A percentile compares a stretch with the other conserved stretches of the same genome.
Conservation (phyloP, 805 yeast species). For the Millerozyma miso region DNA sequence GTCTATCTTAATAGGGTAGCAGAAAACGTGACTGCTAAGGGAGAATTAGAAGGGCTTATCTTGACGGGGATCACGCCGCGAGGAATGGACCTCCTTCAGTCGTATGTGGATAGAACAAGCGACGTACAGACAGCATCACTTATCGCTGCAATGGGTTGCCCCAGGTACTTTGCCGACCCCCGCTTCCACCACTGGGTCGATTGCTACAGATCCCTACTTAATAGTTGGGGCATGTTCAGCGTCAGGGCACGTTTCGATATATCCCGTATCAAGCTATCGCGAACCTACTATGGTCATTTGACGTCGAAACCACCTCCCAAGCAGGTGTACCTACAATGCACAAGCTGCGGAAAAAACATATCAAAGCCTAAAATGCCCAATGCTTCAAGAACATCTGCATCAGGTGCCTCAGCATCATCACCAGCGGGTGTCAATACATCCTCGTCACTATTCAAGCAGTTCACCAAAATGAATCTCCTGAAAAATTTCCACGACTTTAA, state of each 20-base stretch:
- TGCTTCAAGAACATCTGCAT: constrained; percentile 6
- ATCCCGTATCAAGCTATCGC: constrained; percentile 60
- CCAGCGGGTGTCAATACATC: constrained; percentile 12
- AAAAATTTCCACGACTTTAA: constrained; percentile 19
- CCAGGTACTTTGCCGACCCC: constrained; percentile 71
- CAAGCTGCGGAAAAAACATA: constrained; percentile 73
- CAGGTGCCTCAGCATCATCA: neutral
- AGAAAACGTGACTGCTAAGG: constrained; percentile 64
- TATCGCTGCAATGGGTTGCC: constrained; percentile 75
- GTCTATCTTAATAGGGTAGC: constrained; percentile 68
- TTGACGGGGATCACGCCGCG: constrained; percentile 88
- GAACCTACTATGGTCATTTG: constrained; percentile 42
- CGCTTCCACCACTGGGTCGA: constrained; percentile 78
- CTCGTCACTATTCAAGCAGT: constrained; percentile 28
- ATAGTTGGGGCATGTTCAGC: constrained; percentile 78
- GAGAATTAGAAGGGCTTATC: constrained; percentile 88
- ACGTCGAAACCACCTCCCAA: constrained; percentile 54
- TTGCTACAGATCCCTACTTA: constrained; percentile 61
- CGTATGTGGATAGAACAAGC: constrained; percentile 81
- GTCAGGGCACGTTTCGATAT: constrained; percentile 84
- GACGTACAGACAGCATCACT: constrained; percentile 92
- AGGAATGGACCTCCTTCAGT: constrained; percentile 76
- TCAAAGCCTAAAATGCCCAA: constrained; percentile 27
- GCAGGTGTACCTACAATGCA: constrained; percentile 79
- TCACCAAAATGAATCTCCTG: constrained; percentile 23